Base-by-base conservation (phyloP, 495 filamentous ascomycete genomes). In the Endocarpon pusillum region DNA sequence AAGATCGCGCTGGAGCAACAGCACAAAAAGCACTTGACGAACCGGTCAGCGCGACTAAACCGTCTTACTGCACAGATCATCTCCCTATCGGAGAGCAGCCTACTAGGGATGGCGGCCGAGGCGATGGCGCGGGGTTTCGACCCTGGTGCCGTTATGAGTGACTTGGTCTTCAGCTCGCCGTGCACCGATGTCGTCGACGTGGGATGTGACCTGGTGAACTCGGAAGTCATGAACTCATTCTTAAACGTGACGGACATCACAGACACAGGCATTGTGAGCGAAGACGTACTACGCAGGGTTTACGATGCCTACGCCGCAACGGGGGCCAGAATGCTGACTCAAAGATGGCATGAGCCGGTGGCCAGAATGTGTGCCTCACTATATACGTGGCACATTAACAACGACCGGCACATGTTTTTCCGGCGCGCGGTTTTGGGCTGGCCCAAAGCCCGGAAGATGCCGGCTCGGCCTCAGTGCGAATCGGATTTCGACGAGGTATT, bases 101-200 rank as follows among this genome's bases (percentile, higher is more conserved):
- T 51, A 31, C 26, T 51, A 22, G 48, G 49, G 22, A 44, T 53
- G 48, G 48, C 47, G 7, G 48, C 39, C 12, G 49, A 53, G 40
- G 39, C 48, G 19, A 42, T 49, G 8, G 45, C 40, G 26, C 43
- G 51, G 3, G 50, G 50, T 11, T 49, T 38, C 40, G 51, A 55
- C 25, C 45, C 42, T 6, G 51, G 28, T 5, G 41, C 27, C 15
- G 38, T 51, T n/a, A 45, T 49, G 41, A 42, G 32, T 30, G 42
- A 51, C 19, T 42, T 52, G 20, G 43, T 43, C 18, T 49, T 53
- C 38, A 45, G 42, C 35, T 46, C 34, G 5, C 51, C 51, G n/a
- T 44, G 37, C 6, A 51, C 47, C 8, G 52, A 55, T 37, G 42
- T 55, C 4, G 41, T 55, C 21, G 52, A 55, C 24, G 45, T 55